Conservation (phyloP, 805 yeast species). For the Hanseniaspora valbyensis region DNA sequence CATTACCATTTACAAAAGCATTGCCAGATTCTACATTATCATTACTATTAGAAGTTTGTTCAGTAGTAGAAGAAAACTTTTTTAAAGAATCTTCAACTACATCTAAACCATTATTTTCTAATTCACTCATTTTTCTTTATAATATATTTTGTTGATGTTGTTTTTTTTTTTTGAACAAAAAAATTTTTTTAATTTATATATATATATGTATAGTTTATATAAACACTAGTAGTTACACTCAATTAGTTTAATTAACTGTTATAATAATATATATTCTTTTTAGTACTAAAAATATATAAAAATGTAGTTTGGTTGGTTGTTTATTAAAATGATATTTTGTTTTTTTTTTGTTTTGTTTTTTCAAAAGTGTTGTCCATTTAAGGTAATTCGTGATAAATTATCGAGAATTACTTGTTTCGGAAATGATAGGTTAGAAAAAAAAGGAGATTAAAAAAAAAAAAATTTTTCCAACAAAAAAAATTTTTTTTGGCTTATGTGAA, state of each 20-base stretch:
- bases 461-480: neutral
- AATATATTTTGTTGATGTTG: neutral
- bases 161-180: neutral
- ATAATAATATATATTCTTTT: no score
- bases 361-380: neutral
- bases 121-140: neutral
- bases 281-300: no score
- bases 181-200: neutral
- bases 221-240: no score
- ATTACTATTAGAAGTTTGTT: neutral
- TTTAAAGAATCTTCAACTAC: neutral
- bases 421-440: neutral
- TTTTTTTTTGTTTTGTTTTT: neutral
- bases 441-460: neutral
- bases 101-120: neutral
- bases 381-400: neutral
- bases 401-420: constrained; percentile 2
- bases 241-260: no score
- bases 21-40: neutral
- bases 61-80: neutral
- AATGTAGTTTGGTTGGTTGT: no score
- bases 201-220: no score
- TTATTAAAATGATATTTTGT: no score
- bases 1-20: neutral
- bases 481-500: no score